Evolutionary conservation across 257 asterid genomes (phyloP), one percentile per base, ranked within the genome.

Genomic region (Buddleja alternifolia): DNA sequence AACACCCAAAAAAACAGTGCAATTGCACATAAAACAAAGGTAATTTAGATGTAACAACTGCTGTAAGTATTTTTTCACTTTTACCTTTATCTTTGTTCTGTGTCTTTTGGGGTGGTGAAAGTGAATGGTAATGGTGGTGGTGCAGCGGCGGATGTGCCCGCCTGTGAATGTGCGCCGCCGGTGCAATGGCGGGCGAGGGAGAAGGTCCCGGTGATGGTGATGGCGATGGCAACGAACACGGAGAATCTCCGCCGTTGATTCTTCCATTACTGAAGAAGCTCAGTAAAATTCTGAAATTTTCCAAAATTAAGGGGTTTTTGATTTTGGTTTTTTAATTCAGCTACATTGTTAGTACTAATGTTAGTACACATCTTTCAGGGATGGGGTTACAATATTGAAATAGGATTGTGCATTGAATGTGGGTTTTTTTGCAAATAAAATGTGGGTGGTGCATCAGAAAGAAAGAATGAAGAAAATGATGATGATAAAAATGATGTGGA

Each of bases 231-330:
- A n/a, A n/a, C n/a, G n/a, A n/a, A 40, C 51, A 56, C 47, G 42
- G 61, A 55, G 10, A 29, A 19, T 50, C 67, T 21, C n/a, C 80
- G 61, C 34, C 34, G 34, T 29, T 29, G 34, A 73, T 69, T 53
- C 61, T 67, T n/a, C 36, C 42, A 3, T 34, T 10, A 24, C n/a
- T 34, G 51, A 6, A 41, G 44, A 62, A 67, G 20, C 66, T 60
- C 11, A 86, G 75, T 44, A 93, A 73, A 73, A 78, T 34, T 73
- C 95, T 84, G 60, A 86, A 71, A 66, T 84, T 90, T 21, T 84
- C 82, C 24, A 77, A 24, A 40, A 74, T 16, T 9, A 63, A 14
- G 2, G 72, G 60, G 11, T 53, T 69, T 54, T 11, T 86, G 64
- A 42, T 63, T 70, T 24, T 11, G 74, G 37, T 73, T 75, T 12